These are phyloP conservation scores for Apiotrichum veenhuisii DNA, from an alignment of 1,284 basidiomycete genomes.

Conservation along the genomic window DNA sequence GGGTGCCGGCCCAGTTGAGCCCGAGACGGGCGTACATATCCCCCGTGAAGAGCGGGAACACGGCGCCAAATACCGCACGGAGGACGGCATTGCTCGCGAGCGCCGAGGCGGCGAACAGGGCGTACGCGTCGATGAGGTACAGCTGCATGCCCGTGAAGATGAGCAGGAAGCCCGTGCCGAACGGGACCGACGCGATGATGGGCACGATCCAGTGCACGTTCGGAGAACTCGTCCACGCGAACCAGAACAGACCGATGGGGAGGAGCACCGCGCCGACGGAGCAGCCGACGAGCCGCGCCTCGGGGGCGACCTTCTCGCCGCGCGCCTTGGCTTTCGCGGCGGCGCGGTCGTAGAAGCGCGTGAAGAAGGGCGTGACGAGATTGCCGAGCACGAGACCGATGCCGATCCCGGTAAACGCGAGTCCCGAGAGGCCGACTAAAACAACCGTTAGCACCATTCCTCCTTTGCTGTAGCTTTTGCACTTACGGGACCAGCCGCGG, in stretches of 20 bases:
- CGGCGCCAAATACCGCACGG: slow-evolving; percentile 58
- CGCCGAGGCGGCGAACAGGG: slow-evolving; percentile 59
- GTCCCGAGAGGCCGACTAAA: slow-evolving; percentile 36
- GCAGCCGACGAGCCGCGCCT: slow-evolving; percentile 59
- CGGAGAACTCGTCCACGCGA: slow-evolving; percentile 58
- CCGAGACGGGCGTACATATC: slow-evolving; percentile 47
- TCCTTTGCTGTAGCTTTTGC: neutral
- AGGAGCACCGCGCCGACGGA: slow-evolving; percentile 58
- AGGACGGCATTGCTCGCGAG: slow-evolving; percentile 67
- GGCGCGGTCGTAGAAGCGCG: slow-evolving; percentile 57
- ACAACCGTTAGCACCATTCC: neutral
- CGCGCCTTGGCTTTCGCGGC: slow-evolving; percentile 53
- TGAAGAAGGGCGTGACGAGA: slow-evolving; percentile 48
- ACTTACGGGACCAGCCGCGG: slow-evolving; percentile 11
- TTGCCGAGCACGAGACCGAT: slow-evolving; percentile 59
- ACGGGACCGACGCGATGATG: slow-evolving; percentile 61
- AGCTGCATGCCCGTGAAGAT: slow-evolving; percentile 54
- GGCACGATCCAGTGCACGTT: slow-evolving; percentile 62
- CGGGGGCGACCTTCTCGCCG: slow-evolving; percentile 54
- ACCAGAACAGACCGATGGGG: slow-evolving; percentile 62
- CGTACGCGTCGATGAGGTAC: slow-evolving; percentile 65
- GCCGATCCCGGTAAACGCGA: slow-evolving; percentile 65
- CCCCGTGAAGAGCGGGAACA: slow-evolving; percentile 42
- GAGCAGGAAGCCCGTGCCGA: slow-evolving; percentile 59
- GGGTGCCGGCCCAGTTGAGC: slow-evolving; percentile 38